Evolutionary conservation across 2,329 filamentous ascomycete species (phyloP), one percentile per base, ranked within the genome.

Genomic region (Escovopsis sp.): DNA sequence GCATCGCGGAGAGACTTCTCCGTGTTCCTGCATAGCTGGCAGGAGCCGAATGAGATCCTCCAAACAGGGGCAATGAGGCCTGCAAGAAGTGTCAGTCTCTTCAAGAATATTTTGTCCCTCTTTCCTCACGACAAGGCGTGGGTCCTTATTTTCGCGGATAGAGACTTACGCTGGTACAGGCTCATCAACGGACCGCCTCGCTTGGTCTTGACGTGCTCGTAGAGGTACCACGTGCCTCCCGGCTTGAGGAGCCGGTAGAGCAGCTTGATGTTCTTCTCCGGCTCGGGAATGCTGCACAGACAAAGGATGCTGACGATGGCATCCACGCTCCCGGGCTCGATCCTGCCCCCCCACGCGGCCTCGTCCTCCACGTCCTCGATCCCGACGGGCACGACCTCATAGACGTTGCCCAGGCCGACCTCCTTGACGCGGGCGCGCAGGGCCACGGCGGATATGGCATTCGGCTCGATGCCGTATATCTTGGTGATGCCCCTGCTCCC

Each of bases 401-500:
- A 83, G 7, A 71, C 58, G 41, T 63, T 72, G 6, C 67, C 62
- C 3, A 83, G 58, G 0, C 73, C 75, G 1, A 73, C 66, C 1
- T 66, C 64, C 10, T 58, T 53, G 4, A 79, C 65, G 19, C 66
- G 67, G 34, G 56, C 52, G 1, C 62, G 58, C 41, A 83, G 59
- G 5, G 57, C 56, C 0, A 54, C 55, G 48, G 78, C 72, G 42
- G 73, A 70, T 33, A 63, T 66, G 0, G 55, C 43, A 53, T 80
- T 82, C 3, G 79, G 79, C 59, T 83, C 79, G 4, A 82, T 68
- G 43, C 77, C 79, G 50, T 75, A 80, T 36, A 82, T 62, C 30
- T 64, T 66, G 30, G 58, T 65, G 43, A 73, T 49, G n/a, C 45
- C 49, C 9, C 38, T 46, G 42, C 30, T 44, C 12, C 12, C 61